These are phyloP conservation scores for Ormosia emarginata DNA, from an alignment of 306 rosid species.

Conservation along the genomic window DNA sequence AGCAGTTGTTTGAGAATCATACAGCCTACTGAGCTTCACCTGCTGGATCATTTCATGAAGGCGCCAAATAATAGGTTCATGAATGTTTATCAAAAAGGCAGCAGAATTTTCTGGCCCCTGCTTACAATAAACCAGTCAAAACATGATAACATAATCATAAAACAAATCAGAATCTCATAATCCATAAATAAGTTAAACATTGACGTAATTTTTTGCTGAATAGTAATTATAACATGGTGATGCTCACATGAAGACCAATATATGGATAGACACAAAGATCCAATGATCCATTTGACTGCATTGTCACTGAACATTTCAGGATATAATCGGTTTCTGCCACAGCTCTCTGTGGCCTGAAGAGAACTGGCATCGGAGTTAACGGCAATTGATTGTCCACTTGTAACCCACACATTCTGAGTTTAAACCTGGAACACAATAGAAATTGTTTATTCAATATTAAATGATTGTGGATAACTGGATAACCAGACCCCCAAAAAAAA, in stretches of 20 bases:
- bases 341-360: conserved; percentile 85
- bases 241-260: conserved; percentile 83
- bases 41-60: conserved; percentile 93
- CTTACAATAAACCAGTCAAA: conserved; percentile 17
- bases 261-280: conserved; percentile 92
- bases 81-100: conserved; percentile 84
- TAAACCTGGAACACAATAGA: conserved; percentile 54
- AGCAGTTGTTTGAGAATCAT: conserved; percentile 76
- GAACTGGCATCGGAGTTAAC: conserved; percentile 90
- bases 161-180: conserved; percentile 6
- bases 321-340: conserved; percentile 75
- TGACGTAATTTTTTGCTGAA: neutral
- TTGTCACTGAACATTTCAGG: conserved; percentile 80
- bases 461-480: neutral
- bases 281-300: conserved; percentile 84
- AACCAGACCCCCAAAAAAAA: neutral
- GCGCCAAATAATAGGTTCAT: conserved; percentile 97
- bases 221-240: conserved; percentile 11
- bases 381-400: conserved; percentile 98
- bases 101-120: conserved; percentile 91
- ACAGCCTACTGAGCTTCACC: conserved; percentile 74
- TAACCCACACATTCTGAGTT: conserved; percentile 81
- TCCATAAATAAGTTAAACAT: neutral
- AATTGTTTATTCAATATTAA: conserved; percentile 23
- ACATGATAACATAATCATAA: neutral